Conservation (phyloP, 805 yeast genomes). For the Candida alai region DNA sequence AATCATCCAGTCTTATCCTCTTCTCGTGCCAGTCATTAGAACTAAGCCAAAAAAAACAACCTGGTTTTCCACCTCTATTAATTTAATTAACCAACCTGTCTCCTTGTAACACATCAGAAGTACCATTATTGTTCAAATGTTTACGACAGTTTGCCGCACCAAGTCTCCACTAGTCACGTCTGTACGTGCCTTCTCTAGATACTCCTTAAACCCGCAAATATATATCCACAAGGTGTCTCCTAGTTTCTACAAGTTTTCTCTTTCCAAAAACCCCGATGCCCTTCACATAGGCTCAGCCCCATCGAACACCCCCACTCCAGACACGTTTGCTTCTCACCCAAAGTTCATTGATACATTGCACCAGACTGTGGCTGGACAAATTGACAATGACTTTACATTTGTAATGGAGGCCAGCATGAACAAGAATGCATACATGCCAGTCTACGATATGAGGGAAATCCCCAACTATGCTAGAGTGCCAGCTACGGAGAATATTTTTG, state of each 20-base stretch:
- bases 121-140: too few relatives aligned
- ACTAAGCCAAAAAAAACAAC: too few relatives aligned
- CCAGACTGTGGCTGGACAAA: constrained; percentile 17
- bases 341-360: constrained; percentile 28
- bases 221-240: constrained; percentile 14
- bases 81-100: too few relatives aligned
- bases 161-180: neutral
- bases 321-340: constrained; percentile 22
- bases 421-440: constrained; percentile 57
- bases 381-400: constrained; percentile 48
- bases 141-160: neutral
- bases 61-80: too few relatives aligned
- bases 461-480: constrained; percentile 67
- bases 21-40: neutral
- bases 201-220: constrained; percentile 16
- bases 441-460: constrained; percentile 63
- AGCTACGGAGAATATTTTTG: constrained; percentile 65
- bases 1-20: too few relatives aligned
- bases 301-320: constrained; percentile 12
- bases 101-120: too few relatives aligned
- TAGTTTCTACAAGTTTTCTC: constrained; percentile 13
- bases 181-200: constrained; percentile 9
- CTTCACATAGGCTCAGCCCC: constrained; percentile 21
- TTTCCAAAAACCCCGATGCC: constrained; percentile 19
- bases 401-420: constrained; percentile 53